These are phyloP conservation scores for Paralagenidium karlingii DNA, from an alignment of 352 stramenopile genomes.

Conservation along the genomic window DNA sequence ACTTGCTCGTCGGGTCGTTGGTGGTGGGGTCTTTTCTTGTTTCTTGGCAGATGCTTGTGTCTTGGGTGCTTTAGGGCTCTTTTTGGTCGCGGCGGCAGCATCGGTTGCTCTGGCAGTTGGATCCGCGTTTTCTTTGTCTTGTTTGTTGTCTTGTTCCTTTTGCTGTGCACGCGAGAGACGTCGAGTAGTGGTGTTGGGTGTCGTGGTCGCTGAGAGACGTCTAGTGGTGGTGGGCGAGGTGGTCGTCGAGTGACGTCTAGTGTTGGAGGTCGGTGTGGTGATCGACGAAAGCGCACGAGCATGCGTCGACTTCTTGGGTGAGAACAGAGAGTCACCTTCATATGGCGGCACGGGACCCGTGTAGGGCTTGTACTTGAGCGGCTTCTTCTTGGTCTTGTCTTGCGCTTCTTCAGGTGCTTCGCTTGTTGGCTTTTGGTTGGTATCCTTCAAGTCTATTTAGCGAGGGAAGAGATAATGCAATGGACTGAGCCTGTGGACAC, in stretches of 20 bases:
- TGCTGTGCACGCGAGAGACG: constrained; percentile 6
- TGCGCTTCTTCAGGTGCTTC: too few species aligned
- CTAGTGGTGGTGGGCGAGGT: constrained; percentile 1
- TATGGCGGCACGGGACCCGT: constrained; percentile 40
- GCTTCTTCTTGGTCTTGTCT: too few species aligned
- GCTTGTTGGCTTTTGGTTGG: too few species aligned
- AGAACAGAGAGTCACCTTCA: constrained; percentile 47
- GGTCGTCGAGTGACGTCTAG: constrained; percentile 2
- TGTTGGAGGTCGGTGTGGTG: constrained; percentile 10
- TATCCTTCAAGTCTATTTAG: too few species aligned
- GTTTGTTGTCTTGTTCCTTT: constrained; percentile 4
- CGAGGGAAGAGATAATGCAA: too few species aligned
- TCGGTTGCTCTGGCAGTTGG: constrained; percentile 12
- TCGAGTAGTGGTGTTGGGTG: too few species aligned
- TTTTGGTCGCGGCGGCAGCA: constrained; percentile 1
- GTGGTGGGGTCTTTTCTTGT: too few species aligned
- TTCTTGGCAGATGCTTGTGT: background rate
- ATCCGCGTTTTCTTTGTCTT: constrained; percentile 11
- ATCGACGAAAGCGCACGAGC: constrained; percentile 1
- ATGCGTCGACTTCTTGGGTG: constrained; percentile 24
- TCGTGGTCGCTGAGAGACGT: constrained; percentile 8
- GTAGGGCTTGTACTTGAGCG: constrained; percentile 46
- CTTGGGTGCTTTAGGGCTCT: background rate
- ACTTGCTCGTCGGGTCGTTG: constrained; percentile 5
- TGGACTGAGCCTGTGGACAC: too few species aligned